phyloP scores from a whole-genome alignment of 1,284 basidiomycete species.

The Fereydounia khargensis region DNA sequence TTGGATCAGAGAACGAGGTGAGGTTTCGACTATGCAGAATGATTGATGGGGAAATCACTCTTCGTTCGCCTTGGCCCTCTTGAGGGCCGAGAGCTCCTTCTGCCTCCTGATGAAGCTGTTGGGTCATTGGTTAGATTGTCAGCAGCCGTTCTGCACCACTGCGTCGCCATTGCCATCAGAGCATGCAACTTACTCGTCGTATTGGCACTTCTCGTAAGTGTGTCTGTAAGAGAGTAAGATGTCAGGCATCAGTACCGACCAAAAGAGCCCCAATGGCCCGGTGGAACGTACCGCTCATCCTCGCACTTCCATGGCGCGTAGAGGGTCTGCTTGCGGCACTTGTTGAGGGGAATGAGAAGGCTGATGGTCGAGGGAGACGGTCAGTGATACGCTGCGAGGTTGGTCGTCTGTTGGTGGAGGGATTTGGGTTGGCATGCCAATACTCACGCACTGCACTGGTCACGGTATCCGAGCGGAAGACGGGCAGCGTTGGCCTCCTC shows the following conservation, averaged over 20 bases:
- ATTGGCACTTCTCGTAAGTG: conserved; percentile 54
- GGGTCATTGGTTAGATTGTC: too few species aligned
- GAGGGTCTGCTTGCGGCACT: conserved; percentile 70
- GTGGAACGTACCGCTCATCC: conserved; percentile 65
- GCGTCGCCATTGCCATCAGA: too few species aligned
- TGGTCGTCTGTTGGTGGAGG: too few species aligned
- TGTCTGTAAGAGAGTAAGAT: conserved; percentile 20
- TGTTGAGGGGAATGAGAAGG: conserved; percentile 78
- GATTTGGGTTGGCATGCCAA: conserved; percentile 1
- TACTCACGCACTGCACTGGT: conserved; percentile 85
- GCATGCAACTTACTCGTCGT: conserved; percentile 55
- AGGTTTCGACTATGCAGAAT: too few species aligned
- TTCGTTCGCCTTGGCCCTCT: conserved; percentile 15
- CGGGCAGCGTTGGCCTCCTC: conserved; percentile 73
- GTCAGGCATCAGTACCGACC: not conserved
- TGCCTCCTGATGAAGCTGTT: conserved; percentile 47
- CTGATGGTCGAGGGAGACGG: conserved; percentile 62
- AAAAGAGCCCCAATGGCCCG: not conserved
- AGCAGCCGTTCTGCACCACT: too few species aligned
- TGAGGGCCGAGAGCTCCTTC: conserved; percentile 35
- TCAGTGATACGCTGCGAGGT: too few species aligned
- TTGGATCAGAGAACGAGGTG: too few species aligned
- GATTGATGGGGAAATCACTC: too few species aligned
- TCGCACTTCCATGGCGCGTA: conserved; percentile 82
- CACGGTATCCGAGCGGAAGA: conserved; percentile 80